phyloP scores from a whole-genome alignment of 805 yeast genomes.

The Candida namnaoensis region DNA sequence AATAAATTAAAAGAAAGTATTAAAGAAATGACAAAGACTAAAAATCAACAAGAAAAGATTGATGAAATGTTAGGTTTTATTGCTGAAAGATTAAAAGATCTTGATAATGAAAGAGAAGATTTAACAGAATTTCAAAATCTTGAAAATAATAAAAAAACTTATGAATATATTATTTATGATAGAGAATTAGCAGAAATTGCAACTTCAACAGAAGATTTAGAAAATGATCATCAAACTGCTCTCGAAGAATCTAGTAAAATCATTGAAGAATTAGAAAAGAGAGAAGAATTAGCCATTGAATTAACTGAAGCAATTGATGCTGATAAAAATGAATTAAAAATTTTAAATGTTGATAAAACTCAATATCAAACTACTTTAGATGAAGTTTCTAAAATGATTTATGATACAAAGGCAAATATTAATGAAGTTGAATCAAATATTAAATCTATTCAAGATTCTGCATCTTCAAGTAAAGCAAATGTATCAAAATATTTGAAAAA shows the following conservation, averaged over 20 bases:
- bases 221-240: conserved; percentile 42
- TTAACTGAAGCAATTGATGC: conserved; percentile 36
- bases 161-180: conserved; percentile 69
- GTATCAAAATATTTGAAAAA: conserved; percentile 16
- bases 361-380: conserved; percentile 42
- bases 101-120: conserved; percentile 74
- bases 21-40: conserved; percentile 71
- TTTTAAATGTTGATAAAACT: conserved; percentile 46
- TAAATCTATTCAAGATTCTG: conserved; percentile 20
- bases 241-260: conserved; percentile 45
- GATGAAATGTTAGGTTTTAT: conserved; percentile 66
- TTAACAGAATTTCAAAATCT: conserved; percentile 58
- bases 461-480: conserved; percentile 10
- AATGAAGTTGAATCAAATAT: conserved; percentile 27
- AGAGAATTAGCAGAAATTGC: conserved; percentile 63
- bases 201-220: conserved; percentile 51
- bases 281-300: conserved; percentile 44
- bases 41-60: conserved; percentile 59
- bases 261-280: conserved; percentile 46
- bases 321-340: conserved; percentile 37
- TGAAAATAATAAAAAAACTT: conserved; percentile 59
- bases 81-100: conserved; percentile 63
- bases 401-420: conserved; percentile 39
- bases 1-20: conserved; percentile 66
- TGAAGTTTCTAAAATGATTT: conserved; percentile 38